A percentile compares a stretch with the other conserved stretches of the same genome.
phyloP scores from a whole-genome alignment of 2,329 filamentous ascomycete species.

The Aspergillus caelatus region DNA sequence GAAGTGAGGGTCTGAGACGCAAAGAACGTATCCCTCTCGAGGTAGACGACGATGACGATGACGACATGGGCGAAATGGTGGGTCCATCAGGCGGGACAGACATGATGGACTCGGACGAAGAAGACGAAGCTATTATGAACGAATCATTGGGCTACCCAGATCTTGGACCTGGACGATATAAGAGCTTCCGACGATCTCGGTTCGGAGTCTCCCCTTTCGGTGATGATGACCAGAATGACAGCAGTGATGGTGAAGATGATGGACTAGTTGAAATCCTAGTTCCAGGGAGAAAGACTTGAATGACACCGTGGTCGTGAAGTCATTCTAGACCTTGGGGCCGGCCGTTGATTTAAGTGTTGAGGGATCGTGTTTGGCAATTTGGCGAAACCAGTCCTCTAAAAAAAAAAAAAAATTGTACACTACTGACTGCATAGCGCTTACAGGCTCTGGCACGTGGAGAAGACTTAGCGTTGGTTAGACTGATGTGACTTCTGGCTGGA shows the following conservation, averaged over 20 bases:
- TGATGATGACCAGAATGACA: constrained; percentile 47
- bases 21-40: constrained; percentile 58
- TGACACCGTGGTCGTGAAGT: constrained; percentile 6
- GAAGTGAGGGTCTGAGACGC: constrained; percentile 41
- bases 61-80: constrained; percentile 54
- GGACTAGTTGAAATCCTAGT: constrained; percentile 51
- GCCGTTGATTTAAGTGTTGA: constrained; percentile 9
- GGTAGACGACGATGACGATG: constrained; percentile 58
- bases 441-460: constrained; percentile 5
- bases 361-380: constrained; percentile 13
- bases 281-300: constrained; percentile 41
- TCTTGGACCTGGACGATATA: constrained; percentile 50
- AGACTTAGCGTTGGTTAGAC: neutral
- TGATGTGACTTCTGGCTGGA: constrained; percentile 3
- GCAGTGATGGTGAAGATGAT: constrained; percentile 47
- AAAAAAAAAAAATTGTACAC: constrained; percentile 14
- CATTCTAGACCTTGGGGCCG: constrained; percentile 2
- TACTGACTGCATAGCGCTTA: constrained; percentile 16
- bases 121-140: constrained; percentile 58
- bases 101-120: constrained; percentile 55
- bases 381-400: constrained; percentile 12
- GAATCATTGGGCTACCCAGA: constrained; percentile 72
- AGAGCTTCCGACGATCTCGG: constrained; percentile 46
- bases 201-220: constrained; percentile 36
- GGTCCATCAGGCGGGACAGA: constrained; percentile 46